Conservation (phyloP, 192 early-diverging fungal species). For the Podila verticillata region DNA sequence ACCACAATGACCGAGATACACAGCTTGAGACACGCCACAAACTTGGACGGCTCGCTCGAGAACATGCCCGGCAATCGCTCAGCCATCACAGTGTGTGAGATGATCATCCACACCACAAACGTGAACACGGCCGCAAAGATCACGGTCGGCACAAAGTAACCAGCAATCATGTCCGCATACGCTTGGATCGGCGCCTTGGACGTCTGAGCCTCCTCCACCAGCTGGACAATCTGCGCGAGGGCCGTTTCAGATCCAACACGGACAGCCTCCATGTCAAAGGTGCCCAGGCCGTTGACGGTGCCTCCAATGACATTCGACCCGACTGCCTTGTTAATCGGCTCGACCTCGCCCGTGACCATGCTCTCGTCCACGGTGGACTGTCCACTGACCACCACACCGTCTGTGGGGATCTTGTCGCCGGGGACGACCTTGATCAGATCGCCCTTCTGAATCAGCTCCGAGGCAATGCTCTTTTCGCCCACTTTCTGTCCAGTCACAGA, state of each 20-base stretch:
- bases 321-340: conserved; percentile 75
- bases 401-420: conserved; percentile 92
- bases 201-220: conserved; percentile 94
- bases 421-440: conserved; percentile 91
- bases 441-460: conserved; percentile 85
- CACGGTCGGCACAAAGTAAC: conserved; percentile 92
- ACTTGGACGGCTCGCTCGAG: conserved; percentile 64
- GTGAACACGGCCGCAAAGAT: conserved; percentile 77
- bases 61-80: conserved; percentile 53
- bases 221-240: conserved; percentile 88
- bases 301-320: conserved; percentile 86
- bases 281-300: conserved; percentile 93
- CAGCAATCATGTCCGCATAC: conserved; percentile 88
- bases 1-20: conserved; percentile 97
- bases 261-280: conserved; percentile 83
- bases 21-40: conserved; percentile 85
- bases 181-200: conserved; percentile 96
- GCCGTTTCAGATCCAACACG: conserved; percentile 93
- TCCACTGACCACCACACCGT: conserved; percentile 83
- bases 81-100: conserved; percentile 57
- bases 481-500: conserved; percentile 56
- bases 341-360: conserved; percentile 94
- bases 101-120: conserved; percentile 79
- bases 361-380: conserved; percentile 90
- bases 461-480: conserved; percentile 79